These are phyloP conservation scores for Teunomyces lycoperdinae DNA, from an alignment of 805 yeast species.

Conservation along the genomic window DNA sequence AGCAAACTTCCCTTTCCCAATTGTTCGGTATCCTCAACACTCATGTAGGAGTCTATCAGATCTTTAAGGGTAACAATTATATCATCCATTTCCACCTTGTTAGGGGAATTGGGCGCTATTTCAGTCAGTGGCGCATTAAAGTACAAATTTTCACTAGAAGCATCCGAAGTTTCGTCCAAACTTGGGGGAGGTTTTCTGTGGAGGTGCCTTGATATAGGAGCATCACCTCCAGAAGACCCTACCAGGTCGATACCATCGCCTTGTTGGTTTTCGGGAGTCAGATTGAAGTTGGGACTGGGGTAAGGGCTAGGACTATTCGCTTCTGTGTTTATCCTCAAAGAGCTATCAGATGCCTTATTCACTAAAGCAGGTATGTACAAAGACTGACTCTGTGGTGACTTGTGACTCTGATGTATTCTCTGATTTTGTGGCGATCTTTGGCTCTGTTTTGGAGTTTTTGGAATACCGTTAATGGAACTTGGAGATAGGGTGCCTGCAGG, in stretches of 20 bases:
- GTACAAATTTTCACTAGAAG: slow-evolving; percentile 6
- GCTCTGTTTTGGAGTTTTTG: not conserved
- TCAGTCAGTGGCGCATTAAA: not conserved
- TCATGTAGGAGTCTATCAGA: slow-evolving; percentile 21
- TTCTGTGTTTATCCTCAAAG: not conserved
- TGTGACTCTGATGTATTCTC: not conserved
- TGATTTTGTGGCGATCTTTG: not conserved
- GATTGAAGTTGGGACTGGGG: not conserved
- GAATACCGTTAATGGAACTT: not conserved
- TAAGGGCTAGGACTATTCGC: not conserved
- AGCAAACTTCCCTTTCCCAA: not conserved
- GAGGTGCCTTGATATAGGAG: not conserved
- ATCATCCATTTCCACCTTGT: slow-evolving; percentile 13
- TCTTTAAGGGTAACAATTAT: slow-evolving; percentile 21
- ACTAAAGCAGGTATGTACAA: slow-evolving; percentile 1
- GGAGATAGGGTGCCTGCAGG: not conserved
- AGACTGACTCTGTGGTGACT: not conserved
- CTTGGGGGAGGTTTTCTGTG: slow-evolving; percentile 7
- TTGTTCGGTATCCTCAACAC: slow-evolving; percentile 6
- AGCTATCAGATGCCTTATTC: not conserved
- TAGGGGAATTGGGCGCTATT: not conserved
- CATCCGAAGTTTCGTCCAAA: not conserved
- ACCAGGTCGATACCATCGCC: not conserved
- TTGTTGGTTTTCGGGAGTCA: not conserved
- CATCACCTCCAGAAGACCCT: not conserved